Evolutionary conservation across 73 alveolate species (phyloP), one percentile per base, ranked within the genome.

Genomic region (Stentor roeselii): DNA sequence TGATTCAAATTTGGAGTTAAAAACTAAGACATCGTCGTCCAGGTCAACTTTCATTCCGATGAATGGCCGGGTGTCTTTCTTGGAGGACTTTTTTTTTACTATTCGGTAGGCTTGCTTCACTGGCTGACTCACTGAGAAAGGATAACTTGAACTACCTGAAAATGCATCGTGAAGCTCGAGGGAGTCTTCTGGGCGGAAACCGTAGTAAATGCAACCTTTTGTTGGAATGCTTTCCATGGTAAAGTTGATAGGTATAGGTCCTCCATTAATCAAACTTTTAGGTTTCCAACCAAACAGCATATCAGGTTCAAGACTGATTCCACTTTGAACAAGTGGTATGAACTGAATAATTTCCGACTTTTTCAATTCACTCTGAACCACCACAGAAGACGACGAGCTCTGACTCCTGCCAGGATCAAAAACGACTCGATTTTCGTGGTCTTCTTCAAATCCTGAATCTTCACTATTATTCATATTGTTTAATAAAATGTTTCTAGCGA

Each of bases 1-100:
- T 58, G 86, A 59, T 77, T 90, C 95, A 78, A 75, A 90, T 41
- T 60, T 74, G 14, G 95, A 90, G 86, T 86, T 90, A 59, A 90
- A 90, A 2, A 42, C 42, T 31, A 86, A 58, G 27, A 21, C 74
- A 3, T 75, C 58, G 15, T 21, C 27, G 74, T 58, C 74, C 2
- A 58, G 74, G 27, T 2, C 74, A 21, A 21, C 74, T 58, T 75
- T 31, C 67, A 34, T 75, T n/a, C 31, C 84, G 35, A 27, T 36
- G 39, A 14, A 34, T 36, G 84, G 84, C 34, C 11, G 84, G 31
- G 3, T 36, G 1, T 2, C 21, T 35, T 75, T 75, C 30, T 27
- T 3, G 0, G 60, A n/a, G 60, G 2, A 59, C 35, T 27, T 36
- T 15, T 75, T 75, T 41, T 34, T 75, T n/a, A 58, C 27, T 0